Evolutionary conservation across 129 eudicot species (phyloP), one percentile per base, ranked within the genome.

Genomic region (Flaveria trinervia): DNA sequence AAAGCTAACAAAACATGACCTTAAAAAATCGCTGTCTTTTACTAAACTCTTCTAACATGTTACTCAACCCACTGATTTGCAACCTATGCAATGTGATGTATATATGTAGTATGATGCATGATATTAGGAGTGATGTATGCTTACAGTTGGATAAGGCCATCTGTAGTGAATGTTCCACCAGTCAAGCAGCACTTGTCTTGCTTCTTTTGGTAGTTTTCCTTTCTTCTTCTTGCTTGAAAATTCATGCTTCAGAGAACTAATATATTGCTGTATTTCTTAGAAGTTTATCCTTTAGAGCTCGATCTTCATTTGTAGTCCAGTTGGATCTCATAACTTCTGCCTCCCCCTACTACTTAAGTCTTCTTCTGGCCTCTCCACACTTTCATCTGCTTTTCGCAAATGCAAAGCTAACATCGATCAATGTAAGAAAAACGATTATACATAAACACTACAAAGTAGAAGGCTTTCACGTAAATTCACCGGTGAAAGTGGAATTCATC

Each of bases 71-170:
- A 5, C 7, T 5, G 1, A 36, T 36, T 36, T 36, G 41, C 41
- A 36, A 36, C 7, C 1, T 36, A 36, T 36, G 7, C 5, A 36
- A 36, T 36, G 41, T 36, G 7, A 36, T 36, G 41, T 36, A 36
- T 36, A 36, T 36, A 5, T 36, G 41, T 36, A 36, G 41, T 36
- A 36, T 5, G 41, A 36, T 36, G 41, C 41, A 36, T 36, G 7
- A 36, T 36, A 0, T 36, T 36, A 36, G 41, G 1, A 36, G 33
- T 18, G 14, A 20, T 18, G 46, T 30, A 70, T 79, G 51, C 73
- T 83, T 81, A 84, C 93, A 77, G 93, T 83, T 5, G 93, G 93
- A 79, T 89, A 89, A 49, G 93, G 93, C 93, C 93, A 89, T 45
- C 84, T 86, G 61, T 82, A 82, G 79, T 89, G 93, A 79, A 77